These are phyloP conservation scores for Vitis cinerea DNA, from an alignment of 164 flowering plant species.

Conservation along the genomic window DNA sequence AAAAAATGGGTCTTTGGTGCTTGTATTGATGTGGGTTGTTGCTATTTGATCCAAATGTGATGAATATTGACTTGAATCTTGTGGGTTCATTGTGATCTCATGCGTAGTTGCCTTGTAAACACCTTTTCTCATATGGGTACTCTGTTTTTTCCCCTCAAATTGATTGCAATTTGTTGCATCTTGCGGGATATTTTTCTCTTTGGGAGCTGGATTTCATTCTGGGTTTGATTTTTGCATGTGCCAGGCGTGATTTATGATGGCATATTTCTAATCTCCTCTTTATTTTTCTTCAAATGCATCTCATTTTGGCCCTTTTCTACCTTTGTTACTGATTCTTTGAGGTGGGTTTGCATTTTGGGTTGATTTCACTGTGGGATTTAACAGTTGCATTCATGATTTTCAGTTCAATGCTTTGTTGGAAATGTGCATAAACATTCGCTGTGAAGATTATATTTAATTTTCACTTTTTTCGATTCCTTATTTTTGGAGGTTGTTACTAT, in stretches of 20 bases:
- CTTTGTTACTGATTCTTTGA: background rate
- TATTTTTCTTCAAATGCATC: background rate
- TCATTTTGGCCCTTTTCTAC: background rate
- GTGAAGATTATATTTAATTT: too few relatives aligned
- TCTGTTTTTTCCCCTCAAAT: background rate
- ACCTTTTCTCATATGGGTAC: background rate
- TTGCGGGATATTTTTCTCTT: background rate
- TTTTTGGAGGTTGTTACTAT: background rate
- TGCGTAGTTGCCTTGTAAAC: background rate
- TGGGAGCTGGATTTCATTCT: background rate
- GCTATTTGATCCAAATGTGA: too few relatives aligned
- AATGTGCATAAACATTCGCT: background rate
- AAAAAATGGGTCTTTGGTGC: background rate
- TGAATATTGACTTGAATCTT: background rate
- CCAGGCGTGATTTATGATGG: background rate
- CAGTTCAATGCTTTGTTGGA: background rate
- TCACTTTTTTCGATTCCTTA: too few relatives aligned
- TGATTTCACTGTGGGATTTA: background rate
- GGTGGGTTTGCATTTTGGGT: background rate
- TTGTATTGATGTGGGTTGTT: background rate
- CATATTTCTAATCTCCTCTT: too few relatives aligned
- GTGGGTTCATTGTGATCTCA: background rate
- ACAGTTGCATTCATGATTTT: background rate
- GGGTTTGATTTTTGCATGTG: constrained; percentile 1
- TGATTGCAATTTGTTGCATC: background rate